Evolutionary conservation across 1,284 basidiomycete genomes (phyloP).

Genomic region (Cryptococcus floricola): DNA sequence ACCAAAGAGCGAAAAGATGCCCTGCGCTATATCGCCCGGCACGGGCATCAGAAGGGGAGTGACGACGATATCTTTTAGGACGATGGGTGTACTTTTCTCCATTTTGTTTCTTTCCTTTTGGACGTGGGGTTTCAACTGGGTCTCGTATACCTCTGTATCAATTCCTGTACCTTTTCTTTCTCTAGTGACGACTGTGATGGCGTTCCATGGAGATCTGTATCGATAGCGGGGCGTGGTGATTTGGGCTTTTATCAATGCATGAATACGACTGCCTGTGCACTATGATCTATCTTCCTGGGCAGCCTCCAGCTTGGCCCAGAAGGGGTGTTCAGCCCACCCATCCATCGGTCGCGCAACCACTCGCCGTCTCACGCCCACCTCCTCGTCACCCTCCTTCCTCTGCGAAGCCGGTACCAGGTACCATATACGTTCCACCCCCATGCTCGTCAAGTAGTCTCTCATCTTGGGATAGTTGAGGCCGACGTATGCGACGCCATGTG

Average conservation of each 20-base stretch:
- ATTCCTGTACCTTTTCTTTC: background rate
- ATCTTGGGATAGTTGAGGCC: constrained; percentile 77
- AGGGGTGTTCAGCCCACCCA: constrained; percentile 25
- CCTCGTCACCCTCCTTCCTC: constrained; percentile 50
- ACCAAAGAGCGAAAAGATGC: constrained; percentile 35
- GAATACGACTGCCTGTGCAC: no score
- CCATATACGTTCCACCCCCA: constrained; percentile 69
- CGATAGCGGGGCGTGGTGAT: background rate
- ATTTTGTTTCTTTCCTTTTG: no score
- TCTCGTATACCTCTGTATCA: background rate
- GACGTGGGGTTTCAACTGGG: background rate
- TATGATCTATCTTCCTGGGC: background rate
- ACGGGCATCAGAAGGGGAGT: constrained; percentile 20
- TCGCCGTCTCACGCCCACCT: constrained; percentile 39
- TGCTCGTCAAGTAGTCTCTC: constrained; percentile 62
- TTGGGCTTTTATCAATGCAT: background rate
- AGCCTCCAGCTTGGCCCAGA: constrained; percentile 24
- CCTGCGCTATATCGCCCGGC: constrained; percentile 37
- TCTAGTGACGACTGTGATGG: no score
- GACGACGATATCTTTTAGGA: constrained; percentile 19
- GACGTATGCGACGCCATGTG: constrained; percentile 83
- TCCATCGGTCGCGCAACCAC: constrained; percentile 23
- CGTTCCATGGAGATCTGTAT: background rate
- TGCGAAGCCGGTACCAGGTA: constrained; percentile 48
- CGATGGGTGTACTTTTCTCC: background rate